Conservation (phyloP, 148 eudicot species). For the Vaccinium darrowii region DNA sequence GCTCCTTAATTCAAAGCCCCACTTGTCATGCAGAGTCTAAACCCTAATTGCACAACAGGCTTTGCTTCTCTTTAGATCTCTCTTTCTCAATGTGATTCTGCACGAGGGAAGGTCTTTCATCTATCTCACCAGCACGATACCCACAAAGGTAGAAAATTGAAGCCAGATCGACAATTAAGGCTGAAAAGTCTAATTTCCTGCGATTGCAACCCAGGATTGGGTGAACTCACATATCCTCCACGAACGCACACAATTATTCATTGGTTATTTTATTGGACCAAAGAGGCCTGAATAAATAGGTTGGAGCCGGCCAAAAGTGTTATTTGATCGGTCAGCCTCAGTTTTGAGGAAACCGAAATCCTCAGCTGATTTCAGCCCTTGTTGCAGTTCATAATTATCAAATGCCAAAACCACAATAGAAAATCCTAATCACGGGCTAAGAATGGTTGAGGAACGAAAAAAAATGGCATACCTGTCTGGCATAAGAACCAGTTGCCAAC, state of each 20-base stretch:
- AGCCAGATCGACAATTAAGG: no score
- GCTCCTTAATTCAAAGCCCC: neutral
- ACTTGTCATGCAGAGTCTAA: neutral
- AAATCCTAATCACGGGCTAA: neutral
- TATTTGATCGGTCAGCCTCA: neutral
- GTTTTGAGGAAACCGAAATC: neutral
- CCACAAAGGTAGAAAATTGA: neutral
- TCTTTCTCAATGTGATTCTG: neutral
- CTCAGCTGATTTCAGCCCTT: neutral
- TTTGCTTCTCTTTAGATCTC: neutral
- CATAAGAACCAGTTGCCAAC: slow-evolving; percentile 51
- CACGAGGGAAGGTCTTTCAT: neutral
- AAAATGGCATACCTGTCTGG: slow-evolving; percentile 64
- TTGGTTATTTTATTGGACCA: neutral
- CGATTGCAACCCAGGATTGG: neutral
- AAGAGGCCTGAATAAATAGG: neutral
- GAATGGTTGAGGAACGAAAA: neutral
- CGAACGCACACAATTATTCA: neutral
- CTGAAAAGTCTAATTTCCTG: neutral
- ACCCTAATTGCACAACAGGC: neutral
- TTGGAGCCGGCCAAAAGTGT: neutral
- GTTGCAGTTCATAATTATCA: neutral
- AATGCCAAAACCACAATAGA: slow-evolving; percentile 1
- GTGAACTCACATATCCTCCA: neutral
- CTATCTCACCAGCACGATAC: neutral